Evolutionary conservation across 2,329 filamentous ascomycete species (phyloP).

Genomic region (Hysterium pulicare): DNA sequence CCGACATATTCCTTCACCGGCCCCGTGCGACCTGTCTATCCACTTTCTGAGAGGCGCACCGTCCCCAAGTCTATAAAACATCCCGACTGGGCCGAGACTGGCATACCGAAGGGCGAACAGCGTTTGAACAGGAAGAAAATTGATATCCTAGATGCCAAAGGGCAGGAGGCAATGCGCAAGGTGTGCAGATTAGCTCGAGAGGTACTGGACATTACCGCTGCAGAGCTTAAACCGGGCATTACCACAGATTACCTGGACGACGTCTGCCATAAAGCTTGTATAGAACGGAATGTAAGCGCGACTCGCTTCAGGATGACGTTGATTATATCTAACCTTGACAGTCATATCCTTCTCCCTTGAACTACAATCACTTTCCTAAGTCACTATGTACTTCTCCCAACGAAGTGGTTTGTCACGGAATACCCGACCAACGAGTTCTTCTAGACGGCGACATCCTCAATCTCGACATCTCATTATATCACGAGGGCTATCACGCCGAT

Average conservation of each 20-base stretch:
- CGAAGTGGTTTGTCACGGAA: conserved; percentile 2
- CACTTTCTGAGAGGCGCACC: conserved; percentile 1
- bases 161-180: conserved; percentile 66
- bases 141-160: conserved; percentile 2
- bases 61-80: conserved; percentile 1
- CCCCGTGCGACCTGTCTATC: conserved; percentile 7
- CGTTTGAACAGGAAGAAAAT: conserved; percentile 3
- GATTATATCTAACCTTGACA: not conserved
- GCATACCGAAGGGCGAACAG: conserved; percentile 2
- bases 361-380: conserved; percentile 3
- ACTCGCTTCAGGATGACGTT: not conserved
- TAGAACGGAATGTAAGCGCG: conserved; percentile 2
- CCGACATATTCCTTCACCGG: conserved; percentile 8
- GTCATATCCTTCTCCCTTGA: conserved; percentile 3
- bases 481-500: conserved; percentile 3
- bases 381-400: conserved; percentile 4
- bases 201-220: conserved; percentile 80
- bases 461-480: conserved; percentile 5
- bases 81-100: conserved; percentile 3
- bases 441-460: conserved; percentile 2
- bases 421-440: conserved; percentile 1
- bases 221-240: conserved; percentile 73
- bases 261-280: conserved; percentile 82
- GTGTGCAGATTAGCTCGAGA: conserved; percentile 78
- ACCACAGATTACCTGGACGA: conserved; percentile 89